Percentiles rank a stretch among this genome's conserved stretches.
phyloP scores from a whole-genome alignment of 345 rosid genomes.

The Hibiscus syriacus region DNA sequence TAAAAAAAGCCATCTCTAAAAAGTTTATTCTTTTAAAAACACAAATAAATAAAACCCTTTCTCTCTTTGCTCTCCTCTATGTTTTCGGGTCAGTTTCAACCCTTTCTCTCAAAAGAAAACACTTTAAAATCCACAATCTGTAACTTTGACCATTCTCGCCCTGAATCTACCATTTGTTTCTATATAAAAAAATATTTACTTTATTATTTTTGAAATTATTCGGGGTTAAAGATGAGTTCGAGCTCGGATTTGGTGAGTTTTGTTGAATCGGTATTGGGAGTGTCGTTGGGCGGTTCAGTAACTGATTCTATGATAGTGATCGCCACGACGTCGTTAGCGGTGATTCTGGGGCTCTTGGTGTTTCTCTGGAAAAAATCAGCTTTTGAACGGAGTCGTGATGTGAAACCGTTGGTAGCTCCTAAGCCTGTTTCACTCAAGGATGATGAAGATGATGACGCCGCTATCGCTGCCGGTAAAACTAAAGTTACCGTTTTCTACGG shows the following conservation, averaged over 20 bases:
- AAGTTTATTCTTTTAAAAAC: too few relatives aligned
- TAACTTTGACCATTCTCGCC: not conserved
- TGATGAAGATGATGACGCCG: conserved; percentile 42
- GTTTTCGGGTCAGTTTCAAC: too few relatives aligned
- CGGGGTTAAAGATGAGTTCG: conserved; percentile 23
- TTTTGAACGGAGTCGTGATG: conserved; percentile 37
- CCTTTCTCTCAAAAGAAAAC: not conserved
- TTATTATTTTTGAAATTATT: not conserved
- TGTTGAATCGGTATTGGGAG: conserved; percentile 44
- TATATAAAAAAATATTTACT: not conserved
- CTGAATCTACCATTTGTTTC: not conserved
- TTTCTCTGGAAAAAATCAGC: conserved; percentile 49
- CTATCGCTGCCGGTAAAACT: conserved; percentile 47
- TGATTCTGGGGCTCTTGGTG: conserved; percentile 40
- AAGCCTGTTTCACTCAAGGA: conserved; percentile 35
- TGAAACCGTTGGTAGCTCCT: conserved; percentile 42
- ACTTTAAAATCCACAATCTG: not conserved
- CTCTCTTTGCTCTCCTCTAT: not conserved
- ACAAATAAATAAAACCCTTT: too few relatives aligned
- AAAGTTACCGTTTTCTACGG: conserved; percentile 52
- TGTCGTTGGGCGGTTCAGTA: conserved; percentile 28
- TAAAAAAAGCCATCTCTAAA: too few relatives aligned
- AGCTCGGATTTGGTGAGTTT: conserved; percentile 39
- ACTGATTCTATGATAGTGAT: conserved; percentile 44
- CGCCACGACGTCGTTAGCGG: conserved; percentile 52